Base-by-base conservation (phyloP, 306 rosid species). In the Astragalus glycyphyllos region DNA sequence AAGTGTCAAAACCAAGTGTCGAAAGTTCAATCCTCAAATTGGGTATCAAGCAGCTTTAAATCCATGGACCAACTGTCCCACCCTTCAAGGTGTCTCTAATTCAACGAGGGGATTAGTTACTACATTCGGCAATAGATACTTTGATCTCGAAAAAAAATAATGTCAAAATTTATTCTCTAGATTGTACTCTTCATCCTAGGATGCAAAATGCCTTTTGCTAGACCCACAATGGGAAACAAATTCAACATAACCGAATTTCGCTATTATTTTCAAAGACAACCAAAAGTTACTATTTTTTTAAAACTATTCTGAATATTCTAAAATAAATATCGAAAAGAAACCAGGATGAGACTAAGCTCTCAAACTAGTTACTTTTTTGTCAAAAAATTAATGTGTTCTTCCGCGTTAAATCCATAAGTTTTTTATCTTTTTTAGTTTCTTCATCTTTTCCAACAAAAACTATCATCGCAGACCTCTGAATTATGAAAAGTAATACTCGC, bases 391-490 rank as follows among this genome's bases (percentile, higher is more conserved):
- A 2, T 20, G 1, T 20, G 31, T 26, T 58, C 63, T 0, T 34
- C 45, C 12, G 23, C 11, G 44, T 34, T 23, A 29, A 40, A 56
- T 72, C 14, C 14, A 47, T 48, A 45, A 17, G 14, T 8, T 23
- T 49, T 5, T 26, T n/a, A n/a, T n/a, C n/a, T n/a, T 51, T 35
- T 40, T 31, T 20, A 17, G 41, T 59, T 70, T 7, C 56, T 72
- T 37, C 64, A 13, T 6, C 9, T 48, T 48, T 48, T 65, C 14
- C 62, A 11, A 10, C 14, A 4, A 29, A 50, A 53, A 31, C 0
- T 4, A 15, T 10, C 26, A 59, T 14, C 58, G 26, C 40, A 60
- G 4, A 7, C 41, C 20, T 41, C 63, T 7, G 44, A 53, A 70
- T 42, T 8, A 8, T 17, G 69, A 64, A 77, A 56, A 31, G 47